Base-by-base conservation (phyloP, 1,139 yeast species). In the Yamadazyma epiphylla region DNA sequence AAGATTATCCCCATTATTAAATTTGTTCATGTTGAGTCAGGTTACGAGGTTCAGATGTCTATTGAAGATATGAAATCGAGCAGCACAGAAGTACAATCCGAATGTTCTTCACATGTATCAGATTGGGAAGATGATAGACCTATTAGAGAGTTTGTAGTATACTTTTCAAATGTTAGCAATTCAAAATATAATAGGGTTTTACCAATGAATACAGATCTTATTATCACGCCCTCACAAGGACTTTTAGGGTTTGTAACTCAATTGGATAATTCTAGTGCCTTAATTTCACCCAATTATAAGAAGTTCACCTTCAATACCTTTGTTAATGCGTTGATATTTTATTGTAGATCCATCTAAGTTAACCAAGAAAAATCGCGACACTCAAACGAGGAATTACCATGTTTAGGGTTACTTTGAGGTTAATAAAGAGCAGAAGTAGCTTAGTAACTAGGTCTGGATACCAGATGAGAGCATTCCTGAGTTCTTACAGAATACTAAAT, bases 1-100 rank as follows among this genome's bases (percentile, higher is more conserved):
- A 23, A 31, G 5, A 24, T 41, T 11, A 25, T 53, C 13, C 61
- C 61, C 0, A 36, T 41, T 15, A 49, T 54, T n/a, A 35, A 27
- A 2, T 33, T 53, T 15, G 29, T 48, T 13, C 48, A 48, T 19
- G 28, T 30, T 3, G 29, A 35, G 17, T 28, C 30, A 5, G 42
- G 42, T 3, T 32, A 33, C 22, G 39, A 37, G 5, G 23, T 24
- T 5, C 37, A 34, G n/a, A 16, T 29, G 13, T 5, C 22, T 14
- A 11, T 30, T 26, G 19, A 24, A 13, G 22, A 24, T 15, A 19
- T 29, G 13, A 24, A 19, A 19, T 24, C 16, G 17, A 28, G 19
- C 20, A 15, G 10, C 21, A 16, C 17, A 16, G 20, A 31, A 13
- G 14, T 12, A 14, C 20, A 10, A 23, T 13, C 17, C 19, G 10